Base-by-base conservation (phyloP, 176 grass and related monocot species). In the Bonia amplexicaulis region DNA sequence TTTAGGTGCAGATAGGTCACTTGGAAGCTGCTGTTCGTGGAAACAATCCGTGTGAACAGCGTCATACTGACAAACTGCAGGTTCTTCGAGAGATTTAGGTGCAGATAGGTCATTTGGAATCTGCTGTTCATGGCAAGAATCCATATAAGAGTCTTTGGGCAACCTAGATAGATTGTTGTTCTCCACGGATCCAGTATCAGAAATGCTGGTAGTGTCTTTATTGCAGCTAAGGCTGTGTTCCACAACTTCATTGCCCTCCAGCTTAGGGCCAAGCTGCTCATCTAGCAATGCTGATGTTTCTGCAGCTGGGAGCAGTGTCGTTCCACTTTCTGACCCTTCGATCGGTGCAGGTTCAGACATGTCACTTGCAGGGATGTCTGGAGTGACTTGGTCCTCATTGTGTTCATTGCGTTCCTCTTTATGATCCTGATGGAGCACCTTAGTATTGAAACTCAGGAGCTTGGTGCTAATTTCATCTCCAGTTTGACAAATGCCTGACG, bases 401-500 rank as follows among this genome's bases (percentile, higher is more conserved):
- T 12, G 15, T 40, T 35, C 4, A 13, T 26, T 37, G 25, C 14
- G 63, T 44, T 76, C 48, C 11, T 80, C 70, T 29, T 76, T 60
- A 81, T 19, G 61, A 85, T 66, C 77, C 54, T 29, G 77, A 74
- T 22, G 15, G 9, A 66, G 16, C 40, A 67, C 2, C 45, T 78
- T n/a, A 41, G 45, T 62, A 69, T 14, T 62, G 40, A n/a, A 58
- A 10, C 54, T 58, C 20, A n/a, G 31, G 22, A 70, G 40, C 19
- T 25, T 26, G 19, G 40, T 49, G 27, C 48, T 47, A 5, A 47
- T 59, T 70, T 61, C 74, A 39, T 39, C 82, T 6, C 7, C 4
- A 48, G 83, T 19, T 46, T 85, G 63, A 78, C 49, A 58, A 47
- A 59, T 69, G 53, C 74, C 83, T 85, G 76, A 57, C 2, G 55